A percentile compares a stretch with the other conserved stretches of the same genome.
These are phyloP conservation scores for Calonectria ilicicola DNA, from an alignment of 2,329 filamentous ascomycete genomes.

Conservation along the genomic window DNA sequence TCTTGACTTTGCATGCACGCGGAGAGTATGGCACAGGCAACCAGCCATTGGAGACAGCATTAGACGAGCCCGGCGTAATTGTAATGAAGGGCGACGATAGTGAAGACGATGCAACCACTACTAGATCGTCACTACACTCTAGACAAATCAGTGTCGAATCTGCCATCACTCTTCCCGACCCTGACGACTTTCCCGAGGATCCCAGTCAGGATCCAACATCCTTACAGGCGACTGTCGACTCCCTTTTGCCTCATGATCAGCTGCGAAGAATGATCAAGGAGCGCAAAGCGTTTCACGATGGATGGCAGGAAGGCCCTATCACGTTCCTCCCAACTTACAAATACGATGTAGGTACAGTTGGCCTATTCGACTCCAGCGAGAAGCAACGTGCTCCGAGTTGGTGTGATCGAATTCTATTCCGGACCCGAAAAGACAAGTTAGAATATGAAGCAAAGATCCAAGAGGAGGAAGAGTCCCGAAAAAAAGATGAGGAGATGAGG, in stretches of 20 bases:
- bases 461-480: conserved; percentile 75
- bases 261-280: conserved; percentile 78
- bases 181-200: conserved; percentile 75
- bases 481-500: conserved; percentile 87
- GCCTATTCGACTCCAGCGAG: conserved; percentile 93
- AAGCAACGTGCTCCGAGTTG: conserved; percentile 94
- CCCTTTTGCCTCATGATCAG: conserved; percentile 91
- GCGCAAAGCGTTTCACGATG: conserved; percentile 87
- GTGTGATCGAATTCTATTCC: conserved; percentile 94
- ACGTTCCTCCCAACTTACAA: conserved; percentile 96
- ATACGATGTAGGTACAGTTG: conserved; percentile 94
- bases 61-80: conserved; percentile 64
- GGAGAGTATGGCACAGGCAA: conserved; percentile 76
- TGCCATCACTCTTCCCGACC: conserved; percentile 63
- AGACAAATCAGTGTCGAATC: conserved; percentile 55
- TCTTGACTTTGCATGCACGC: conserved; percentile 84
- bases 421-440: conserved; percentile 78
- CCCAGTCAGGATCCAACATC: conserved; percentile 84
- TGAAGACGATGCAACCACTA: conserved; percentile 56
- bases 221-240: conserved; percentile 88
- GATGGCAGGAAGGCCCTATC: conserved; percentile 91
- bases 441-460: conserved; percentile 72
- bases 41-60: conserved; percentile 45
- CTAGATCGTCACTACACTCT: conserved; percentile 47
- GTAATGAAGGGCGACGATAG: conserved; percentile 58